phyloP scores from a whole-genome alignment of 176 grass and related monocot species.

The Zea luxurians region DNA sequence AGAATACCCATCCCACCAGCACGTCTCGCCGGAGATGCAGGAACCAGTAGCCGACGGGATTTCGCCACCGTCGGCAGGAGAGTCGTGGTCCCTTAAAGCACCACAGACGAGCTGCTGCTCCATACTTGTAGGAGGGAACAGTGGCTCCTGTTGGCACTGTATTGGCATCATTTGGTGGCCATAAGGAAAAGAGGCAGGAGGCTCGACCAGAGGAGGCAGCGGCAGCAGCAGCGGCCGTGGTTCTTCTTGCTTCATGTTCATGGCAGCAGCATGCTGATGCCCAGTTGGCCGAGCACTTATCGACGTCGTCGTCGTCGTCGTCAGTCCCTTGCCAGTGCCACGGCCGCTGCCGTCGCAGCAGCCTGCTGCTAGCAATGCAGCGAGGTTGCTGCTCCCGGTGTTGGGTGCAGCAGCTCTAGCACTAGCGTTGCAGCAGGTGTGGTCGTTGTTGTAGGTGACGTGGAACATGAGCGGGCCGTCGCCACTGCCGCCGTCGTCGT shows the following conservation, averaged over 20 bases:
- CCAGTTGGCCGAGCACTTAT: not conserved
- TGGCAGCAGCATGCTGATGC: not conserved
- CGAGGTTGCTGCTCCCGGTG: not conserved
- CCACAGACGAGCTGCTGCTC: not conserved
- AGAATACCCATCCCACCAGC: not conserved
- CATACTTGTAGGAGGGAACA: not conserved
- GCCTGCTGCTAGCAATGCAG: not conserved
- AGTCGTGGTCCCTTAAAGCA: not conserved
- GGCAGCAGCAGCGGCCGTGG: not conserved
- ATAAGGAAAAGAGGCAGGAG: not conserved
- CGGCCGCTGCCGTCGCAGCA: not conserved
- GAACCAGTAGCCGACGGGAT: not conserved
- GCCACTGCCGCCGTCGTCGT: not conserved
- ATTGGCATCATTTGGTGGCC: not conserved
- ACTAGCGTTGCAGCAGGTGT: slow-evolving; percentile 24
- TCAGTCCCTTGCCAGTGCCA: too few species aligned
- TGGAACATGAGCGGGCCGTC: not conserved
- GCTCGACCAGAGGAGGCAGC: not conserved
- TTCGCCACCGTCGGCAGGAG: not conserved
- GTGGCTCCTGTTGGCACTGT: not conserved
- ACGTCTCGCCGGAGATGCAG: not conserved
- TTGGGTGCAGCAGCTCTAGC: not conserved
- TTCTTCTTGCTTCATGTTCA: not conserved
- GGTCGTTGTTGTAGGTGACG: slow-evolving; percentile 32
- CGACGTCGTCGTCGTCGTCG: too few species aligned